phyloP scores from a whole-genome alignment of 2,329 filamentous ascomycete species.

The Fusarium nanum region DNA sequence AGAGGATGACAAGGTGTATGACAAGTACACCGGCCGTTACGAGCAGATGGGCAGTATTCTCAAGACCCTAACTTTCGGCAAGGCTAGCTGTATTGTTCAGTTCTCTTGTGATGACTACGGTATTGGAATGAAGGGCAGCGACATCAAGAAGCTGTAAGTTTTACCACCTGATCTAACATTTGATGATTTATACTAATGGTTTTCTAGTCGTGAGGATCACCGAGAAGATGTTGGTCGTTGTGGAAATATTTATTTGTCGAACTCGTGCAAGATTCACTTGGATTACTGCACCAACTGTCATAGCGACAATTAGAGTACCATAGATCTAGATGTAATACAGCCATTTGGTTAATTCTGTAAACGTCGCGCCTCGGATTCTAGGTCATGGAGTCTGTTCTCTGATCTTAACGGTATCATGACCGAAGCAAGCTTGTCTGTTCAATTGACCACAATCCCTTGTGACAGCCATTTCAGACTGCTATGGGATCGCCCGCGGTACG shows the following conservation, averaged over 20 bases:
- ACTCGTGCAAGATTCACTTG: conserved; percentile 19
- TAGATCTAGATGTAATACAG: neutral
- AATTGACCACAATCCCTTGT: neutral
- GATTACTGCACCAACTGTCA: conserved; percentile 5
- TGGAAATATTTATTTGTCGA: conserved; percentile 13
- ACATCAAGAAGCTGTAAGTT: conserved; percentile 24
- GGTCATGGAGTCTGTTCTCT: neutral
- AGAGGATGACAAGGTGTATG: conserved; percentile 15
- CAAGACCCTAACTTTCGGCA: neutral
- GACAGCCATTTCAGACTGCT: neutral
- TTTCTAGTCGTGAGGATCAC: neutral
- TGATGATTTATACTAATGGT: neutral
- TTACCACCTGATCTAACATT: fast-evolving
- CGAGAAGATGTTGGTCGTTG: neutral
- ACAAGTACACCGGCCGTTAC: conserved; percentile 1
- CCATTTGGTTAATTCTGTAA: neutral
- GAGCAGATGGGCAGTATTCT: conserved; percentile 18
- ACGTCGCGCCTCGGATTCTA: neutral
- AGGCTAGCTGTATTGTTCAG: conserved; percentile 16
- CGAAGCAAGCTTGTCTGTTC: neutral
- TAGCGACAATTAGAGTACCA: neutral
- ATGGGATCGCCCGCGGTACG: neutral
- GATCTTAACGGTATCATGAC: fast-evolving
- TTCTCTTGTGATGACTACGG: conserved; percentile 19
- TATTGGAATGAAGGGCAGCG: conserved; percentile 22